phyloP scores from a whole-genome alignment of 2,329 filamentous ascomycete species.

The Paracorniculantispora psalliotae region DNA sequence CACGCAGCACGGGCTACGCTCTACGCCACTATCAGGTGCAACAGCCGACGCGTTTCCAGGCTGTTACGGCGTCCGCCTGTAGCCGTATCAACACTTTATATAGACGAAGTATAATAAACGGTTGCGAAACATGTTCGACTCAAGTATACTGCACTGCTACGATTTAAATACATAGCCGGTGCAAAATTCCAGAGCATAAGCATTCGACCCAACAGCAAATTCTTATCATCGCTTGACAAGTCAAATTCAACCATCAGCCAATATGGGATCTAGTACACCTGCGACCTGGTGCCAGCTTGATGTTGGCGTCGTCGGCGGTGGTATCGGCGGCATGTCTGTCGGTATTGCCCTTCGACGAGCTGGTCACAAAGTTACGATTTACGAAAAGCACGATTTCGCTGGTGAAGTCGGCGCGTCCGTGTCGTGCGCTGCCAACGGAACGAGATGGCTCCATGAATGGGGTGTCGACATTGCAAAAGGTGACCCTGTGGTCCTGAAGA shows the following conservation, averaged over 20 bases:
- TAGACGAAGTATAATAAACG: no score
- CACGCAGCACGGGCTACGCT: not conserved
- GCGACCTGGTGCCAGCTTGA: slow-evolving; percentile 40
- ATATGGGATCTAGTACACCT: slow-evolving; percentile 23
- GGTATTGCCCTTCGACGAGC: slow-evolving; percentile 43
- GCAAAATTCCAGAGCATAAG: not conserved
- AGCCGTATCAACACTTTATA: no score
- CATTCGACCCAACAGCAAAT: no score
- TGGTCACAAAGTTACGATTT: slow-evolving; percentile 52
- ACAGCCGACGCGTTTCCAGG: not conserved
- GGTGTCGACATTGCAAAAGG: slow-evolving; percentile 58
- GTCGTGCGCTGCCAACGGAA: slow-evolving; percentile 65
- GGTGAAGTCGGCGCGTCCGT: slow-evolving; percentile 65
- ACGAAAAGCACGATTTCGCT: slow-evolving; percentile 61
- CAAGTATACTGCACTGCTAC: no score
- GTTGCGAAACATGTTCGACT: no score
- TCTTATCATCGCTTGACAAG: no score
- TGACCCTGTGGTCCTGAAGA: slow-evolving; percentile 59
- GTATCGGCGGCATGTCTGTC: slow-evolving; percentile 43
- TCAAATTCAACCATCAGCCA: not conserved
- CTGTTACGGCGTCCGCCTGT: not conserved
- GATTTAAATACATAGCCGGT: not conserved
- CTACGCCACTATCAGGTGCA: not conserved
- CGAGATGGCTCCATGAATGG: slow-evolving; percentile 66
- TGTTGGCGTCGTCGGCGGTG: slow-evolving; percentile 41